Percentiles rank a stretch among this genome's conserved stretches.
Conservation (phyloP, 495 filamentous ascomycete genomes). For the Hypoxylon fuscum region DNA sequence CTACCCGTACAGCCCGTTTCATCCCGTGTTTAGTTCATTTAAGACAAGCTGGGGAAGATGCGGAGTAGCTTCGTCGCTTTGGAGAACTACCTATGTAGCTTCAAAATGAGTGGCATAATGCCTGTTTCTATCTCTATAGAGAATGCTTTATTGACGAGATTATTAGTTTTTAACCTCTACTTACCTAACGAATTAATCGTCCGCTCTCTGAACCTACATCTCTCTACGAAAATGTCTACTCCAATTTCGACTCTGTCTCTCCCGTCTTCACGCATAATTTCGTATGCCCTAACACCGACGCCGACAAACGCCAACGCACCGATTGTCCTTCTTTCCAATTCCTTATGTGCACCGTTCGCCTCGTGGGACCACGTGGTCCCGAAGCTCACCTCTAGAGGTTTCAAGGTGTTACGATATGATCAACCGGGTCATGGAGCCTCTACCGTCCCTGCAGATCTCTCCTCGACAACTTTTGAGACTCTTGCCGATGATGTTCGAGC, state of each 20-base stretch:
- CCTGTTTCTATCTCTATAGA: no score
- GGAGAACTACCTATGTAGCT: no score
- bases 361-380: conserved; percentile 44
- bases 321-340: conserved; percentile 42
- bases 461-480: conserved; percentile 42
- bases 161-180: no score
- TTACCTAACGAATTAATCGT: no score
- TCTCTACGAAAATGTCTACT: not conserved
- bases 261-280: conserved; percentile 11
- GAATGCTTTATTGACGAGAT: no score
- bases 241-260: not conserved
- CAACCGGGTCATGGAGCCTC: conserved; percentile 48
- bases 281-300: conserved; percentile 5
- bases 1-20: no score
- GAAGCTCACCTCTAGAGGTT: conserved; percentile 34
- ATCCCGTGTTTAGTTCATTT: no score
- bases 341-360: conserved; percentile 30
- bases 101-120: no score
- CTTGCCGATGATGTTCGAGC: conserved; percentile 43
- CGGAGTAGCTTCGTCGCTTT: no score
- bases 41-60: no score
- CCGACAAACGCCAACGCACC: conserved; percentile 2
- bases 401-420: conserved; percentile 46
- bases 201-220: no score
- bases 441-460: conserved; percentile 33